Conservation (phyloP, 2,329 filamentous ascomycete genomes). For the Pyricularia sp. region DNA sequence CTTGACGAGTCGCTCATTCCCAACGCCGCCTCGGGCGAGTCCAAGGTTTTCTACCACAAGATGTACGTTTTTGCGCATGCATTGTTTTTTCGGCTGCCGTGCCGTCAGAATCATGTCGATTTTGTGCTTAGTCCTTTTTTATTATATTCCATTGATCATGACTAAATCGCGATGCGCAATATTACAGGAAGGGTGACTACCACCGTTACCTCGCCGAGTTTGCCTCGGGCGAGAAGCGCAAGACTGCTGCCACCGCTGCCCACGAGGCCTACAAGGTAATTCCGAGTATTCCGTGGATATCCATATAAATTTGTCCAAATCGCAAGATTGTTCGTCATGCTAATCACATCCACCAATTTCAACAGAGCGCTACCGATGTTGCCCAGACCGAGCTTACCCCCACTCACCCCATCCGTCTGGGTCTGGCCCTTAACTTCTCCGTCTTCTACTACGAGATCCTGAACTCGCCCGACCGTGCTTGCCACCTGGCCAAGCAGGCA, state of each 20-base stretch:
- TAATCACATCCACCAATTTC: background rate
- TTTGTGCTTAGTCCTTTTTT: background rate
- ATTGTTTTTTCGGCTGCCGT: background rate
- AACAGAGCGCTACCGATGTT: constrained; percentile 69
- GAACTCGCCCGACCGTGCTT: constrained; percentile 95
- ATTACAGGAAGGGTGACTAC: constrained; percentile 92
- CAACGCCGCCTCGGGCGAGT: constrained; percentile 89
- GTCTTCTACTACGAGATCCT: constrained; percentile 99
- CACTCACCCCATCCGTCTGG: constrained; percentile 87
- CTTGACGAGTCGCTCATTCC: constrained; percentile 91
- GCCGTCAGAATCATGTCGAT: background rate
- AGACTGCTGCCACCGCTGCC: constrained; percentile 85
- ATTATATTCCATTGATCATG: background rate
- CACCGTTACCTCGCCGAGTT: constrained; percentile 98
- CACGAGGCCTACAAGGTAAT: constrained; percentile 87
- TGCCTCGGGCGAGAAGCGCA: constrained; percentile 87
- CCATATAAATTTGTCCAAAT: background rate
- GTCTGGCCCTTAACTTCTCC: constrained; percentile 90
- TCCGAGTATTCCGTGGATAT: background rate
- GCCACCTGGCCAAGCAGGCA: constrained; percentile 92
- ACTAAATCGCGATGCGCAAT: background rate
- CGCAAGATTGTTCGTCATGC: background rate
- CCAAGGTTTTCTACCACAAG: constrained; percentile 99
- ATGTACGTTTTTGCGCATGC: constrained; percentile 50
- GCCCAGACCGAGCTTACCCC: constrained; percentile 82